Conservation (phyloP, 768 basidiomycete genomes). For the Pseudohyphozyma bogoriensis region DNA sequence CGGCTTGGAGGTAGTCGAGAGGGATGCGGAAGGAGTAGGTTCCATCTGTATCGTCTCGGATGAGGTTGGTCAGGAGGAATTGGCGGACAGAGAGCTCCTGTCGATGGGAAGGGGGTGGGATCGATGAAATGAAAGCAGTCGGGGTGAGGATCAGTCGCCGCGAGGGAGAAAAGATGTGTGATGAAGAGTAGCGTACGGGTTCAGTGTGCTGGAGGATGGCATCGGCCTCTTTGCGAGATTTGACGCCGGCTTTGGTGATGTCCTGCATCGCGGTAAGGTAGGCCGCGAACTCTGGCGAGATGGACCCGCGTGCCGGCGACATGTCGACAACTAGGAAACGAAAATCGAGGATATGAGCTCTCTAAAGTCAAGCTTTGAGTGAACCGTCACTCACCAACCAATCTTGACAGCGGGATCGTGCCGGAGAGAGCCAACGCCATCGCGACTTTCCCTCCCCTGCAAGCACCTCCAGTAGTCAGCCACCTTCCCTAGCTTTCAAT, state of each 20-base stretch:
- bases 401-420: conserved; percentile 40
- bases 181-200: conserved; percentile 42
- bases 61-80: conserved; percentile 76
- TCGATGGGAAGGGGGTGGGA: neutral
- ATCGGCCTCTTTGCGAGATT: conserved; percentile 60
- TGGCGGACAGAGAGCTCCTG: conserved; percentile 66
- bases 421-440: conserved; percentile 56
- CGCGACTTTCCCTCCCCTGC: conserved; percentile 46
- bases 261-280: conserved; percentile 66
- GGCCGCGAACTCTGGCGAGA: conserved; percentile 53
- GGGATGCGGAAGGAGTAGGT: conserved; percentile 64
- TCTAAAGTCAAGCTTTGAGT: neutral
- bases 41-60: conserved; percentile 32
- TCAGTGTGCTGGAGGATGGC: conserved; percentile 55
- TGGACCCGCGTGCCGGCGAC: conserved; percentile 51
- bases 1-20: conserved; percentile 51
- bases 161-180: neutral
- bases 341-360: conserved; percentile 23
- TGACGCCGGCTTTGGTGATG: conserved; percentile 53
- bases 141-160: neutral
- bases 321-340: conserved; percentile 57
- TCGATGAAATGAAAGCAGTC: neutral
- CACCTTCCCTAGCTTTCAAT: too few relatives aligned
- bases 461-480: neutral
- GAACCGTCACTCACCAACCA: neutral